Percentiles rank a stretch among this genome's conserved stretches.
phyloP scores from a whole-genome alignment of 345 rosid species.

The Moricandia arvensis region DNA sequence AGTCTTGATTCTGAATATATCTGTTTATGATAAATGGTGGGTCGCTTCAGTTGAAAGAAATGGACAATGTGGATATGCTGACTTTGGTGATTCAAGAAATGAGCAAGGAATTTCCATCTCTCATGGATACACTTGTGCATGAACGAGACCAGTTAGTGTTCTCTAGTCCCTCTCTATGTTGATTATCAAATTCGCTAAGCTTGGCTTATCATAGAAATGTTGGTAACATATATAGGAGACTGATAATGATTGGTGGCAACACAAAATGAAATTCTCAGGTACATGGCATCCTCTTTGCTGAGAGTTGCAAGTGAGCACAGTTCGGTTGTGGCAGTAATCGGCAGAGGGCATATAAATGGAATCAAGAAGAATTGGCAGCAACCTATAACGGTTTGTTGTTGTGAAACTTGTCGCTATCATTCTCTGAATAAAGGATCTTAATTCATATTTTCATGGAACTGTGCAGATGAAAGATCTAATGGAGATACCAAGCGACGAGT shows the following conservation, averaged over 20 bases:
- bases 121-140: constrained; percentile 90
- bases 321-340: constrained; percentile 91
- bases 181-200: background rate
- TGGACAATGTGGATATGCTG: constrained; percentile 92
- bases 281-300: constrained; percentile 75
- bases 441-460: background rate
- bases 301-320: constrained; percentile 68
- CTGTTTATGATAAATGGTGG: background rate
- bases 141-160: constrained; percentile 94
- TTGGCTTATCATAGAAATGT: background rate
- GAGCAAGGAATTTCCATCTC: constrained; percentile 94
- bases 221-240: background rate
- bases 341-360: constrained; percentile 96
- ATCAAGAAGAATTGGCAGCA: constrained; percentile 88
- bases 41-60: constrained; percentile 71
- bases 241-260: constrained; percentile 6
- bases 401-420: background rate
- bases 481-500: constrained; percentile 56
- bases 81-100: constrained; percentile 96
- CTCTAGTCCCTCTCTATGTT: constrained; percentile 15
- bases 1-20: background rate
- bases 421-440: constrained; percentile 3
- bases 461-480: constrained; percentile 66
- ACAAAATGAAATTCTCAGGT: constrained; percentile 45
- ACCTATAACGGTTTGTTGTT: constrained; percentile 56